Conservation (phyloP, 441 rosid species). For the Adansonia madagascariensis region DNA sequence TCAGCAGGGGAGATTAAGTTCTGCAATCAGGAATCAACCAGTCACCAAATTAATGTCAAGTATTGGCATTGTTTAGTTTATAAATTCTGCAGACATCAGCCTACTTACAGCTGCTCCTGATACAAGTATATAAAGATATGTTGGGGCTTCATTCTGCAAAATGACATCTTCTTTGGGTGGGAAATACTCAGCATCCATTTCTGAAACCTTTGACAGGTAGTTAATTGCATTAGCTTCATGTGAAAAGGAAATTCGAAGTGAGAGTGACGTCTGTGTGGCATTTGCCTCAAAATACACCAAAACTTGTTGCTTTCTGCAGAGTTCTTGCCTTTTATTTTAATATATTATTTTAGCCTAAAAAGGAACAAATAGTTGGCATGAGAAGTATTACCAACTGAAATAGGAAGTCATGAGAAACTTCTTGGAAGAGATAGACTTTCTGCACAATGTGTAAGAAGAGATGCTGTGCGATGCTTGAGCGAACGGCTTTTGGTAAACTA, state of each 20-base stretch:
- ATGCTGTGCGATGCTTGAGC: constrained; percentile 62
- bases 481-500: constrained; percentile 67
- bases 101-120: constrained; percentile 67
- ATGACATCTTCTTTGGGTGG: constrained; percentile 70
- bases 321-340: neutral
- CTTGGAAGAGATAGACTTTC: constrained; percentile 59
- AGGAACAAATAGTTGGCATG: neutral
- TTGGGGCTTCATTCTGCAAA: constrained; percentile 69
- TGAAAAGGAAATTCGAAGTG: constrained; percentile 6
- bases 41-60: constrained; percentile 14
- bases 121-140: constrained; percentile 64
- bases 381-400: constrained; percentile 60
- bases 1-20: constrained; percentile 42
- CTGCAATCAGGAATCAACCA: constrained; percentile 38
- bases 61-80: neutral
- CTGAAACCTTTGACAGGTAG: constrained; percentile 52
- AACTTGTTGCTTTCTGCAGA: neutral
- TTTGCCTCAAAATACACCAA: neutral
- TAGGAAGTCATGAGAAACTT: constrained; percentile 68
- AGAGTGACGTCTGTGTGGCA: neutral
- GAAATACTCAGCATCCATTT: constrained; percentile 74
- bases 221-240: constrained; percentile 27
- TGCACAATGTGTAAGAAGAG: constrained; percentile 61
- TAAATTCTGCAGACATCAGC: neutral
- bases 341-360: neutral